phyloP scores from a whole-genome alignment of 129 eudicot genomes.

The Saussurea involucrata region DNA sequence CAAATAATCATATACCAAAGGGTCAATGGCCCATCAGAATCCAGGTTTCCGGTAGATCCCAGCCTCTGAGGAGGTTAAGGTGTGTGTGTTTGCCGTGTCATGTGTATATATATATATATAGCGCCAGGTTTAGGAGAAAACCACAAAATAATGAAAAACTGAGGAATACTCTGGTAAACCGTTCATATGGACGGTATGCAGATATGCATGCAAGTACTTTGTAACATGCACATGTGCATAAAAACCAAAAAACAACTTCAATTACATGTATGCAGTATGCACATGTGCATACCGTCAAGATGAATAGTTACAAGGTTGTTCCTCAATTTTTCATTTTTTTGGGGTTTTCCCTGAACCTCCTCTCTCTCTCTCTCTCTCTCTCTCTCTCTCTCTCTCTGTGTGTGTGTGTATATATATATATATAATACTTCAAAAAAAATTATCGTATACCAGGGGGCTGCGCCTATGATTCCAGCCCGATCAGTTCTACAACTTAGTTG shows the following conservation, averaged over 20 bases:
- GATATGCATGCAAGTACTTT: background rate
- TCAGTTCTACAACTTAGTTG: constrained; percentile 90
- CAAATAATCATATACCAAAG: background rate
- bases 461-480: constrained; percentile 88
- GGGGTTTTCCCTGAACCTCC: background rate
- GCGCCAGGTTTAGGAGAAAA: background rate
- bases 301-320: too few species aligned
- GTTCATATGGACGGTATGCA: background rate
- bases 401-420: background rate
- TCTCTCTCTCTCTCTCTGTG: background rate
- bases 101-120: too few species aligned
- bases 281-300: too few species aligned
- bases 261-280: too few species aligned
- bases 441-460: constrained; percentile 69
- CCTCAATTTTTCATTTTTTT: too few species aligned
- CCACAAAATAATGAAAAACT: background rate
- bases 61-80: too few species aligned
- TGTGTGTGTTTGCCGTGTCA: too few species aligned
- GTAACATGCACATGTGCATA: background rate
- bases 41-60: background rate
- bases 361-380: background rate
- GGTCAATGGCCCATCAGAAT: background rate
- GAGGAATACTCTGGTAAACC: background rate
- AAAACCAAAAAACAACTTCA: too few species aligned
- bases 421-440: background rate